Evolutionary conservation across 2,329 filamentous ascomycete genomes (phyloP), one percentile per base, ranked within the genome.

Genomic region (Macrophomina pseudophaseolina): DNA sequence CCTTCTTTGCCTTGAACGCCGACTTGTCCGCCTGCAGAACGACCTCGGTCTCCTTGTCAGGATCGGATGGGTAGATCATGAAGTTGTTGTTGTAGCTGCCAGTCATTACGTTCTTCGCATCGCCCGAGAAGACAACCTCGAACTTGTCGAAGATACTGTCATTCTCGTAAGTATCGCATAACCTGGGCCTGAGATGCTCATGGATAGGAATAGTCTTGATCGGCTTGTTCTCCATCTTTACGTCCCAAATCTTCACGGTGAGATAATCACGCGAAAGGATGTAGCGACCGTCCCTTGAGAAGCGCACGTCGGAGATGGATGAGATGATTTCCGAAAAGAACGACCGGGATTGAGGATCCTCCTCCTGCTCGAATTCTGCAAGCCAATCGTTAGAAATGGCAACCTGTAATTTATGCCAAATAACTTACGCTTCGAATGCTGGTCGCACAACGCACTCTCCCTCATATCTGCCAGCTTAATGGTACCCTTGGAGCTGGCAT

Each of bases 11-110:
- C 83, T 99, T 99, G 88, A 99, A 99, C 11, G 95, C 95, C 66
- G 93, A 97, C 84, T 99, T 99, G 79, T 99, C 95, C 46, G 95
- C 95, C 80, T 99, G 95, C 66, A 99, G 84, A 54, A 99, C 95
- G 56, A 99, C 94, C 80, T 99, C 95, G 3, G 94, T 94, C 78
- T 99, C 95, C 82, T 96, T 96, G 71, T 94, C 92, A 6, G 94
- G 92, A 74, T 98, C 94, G 32, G 94, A 95, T 4, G 95, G 95
- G 79, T 98, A 99, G 76, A 99, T 99, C 95, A 99, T 99, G 85
- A 99, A 98, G 83, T 99, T 99, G 84, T 99, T 99, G 86, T 99
- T 99, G 85, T 99, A 99, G 78, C 93, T 97, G 73, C 95, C 95
- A 5, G 95, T 99, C 95, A 99, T 99, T 71, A 98, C 95, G 74